Percentiles rank a stretch among this genome's conserved stretches.
phyloP scores from a whole-genome alignment of 345 rosid species.

The Fremontodendron californicum region DNA sequence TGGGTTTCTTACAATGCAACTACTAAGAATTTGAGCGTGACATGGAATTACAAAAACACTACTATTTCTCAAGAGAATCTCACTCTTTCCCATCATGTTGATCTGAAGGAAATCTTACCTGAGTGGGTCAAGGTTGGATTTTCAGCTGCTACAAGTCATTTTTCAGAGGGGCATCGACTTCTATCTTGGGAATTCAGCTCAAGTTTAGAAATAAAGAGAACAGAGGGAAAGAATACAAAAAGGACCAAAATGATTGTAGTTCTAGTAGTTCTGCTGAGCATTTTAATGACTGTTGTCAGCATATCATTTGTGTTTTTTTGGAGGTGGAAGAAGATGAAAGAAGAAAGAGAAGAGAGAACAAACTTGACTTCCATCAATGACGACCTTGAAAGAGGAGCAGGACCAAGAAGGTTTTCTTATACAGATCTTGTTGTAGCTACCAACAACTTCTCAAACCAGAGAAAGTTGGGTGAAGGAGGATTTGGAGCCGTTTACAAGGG shows the following conservation, averaged over 20 bases:
- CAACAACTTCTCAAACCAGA: slow-evolving; percentile 23
- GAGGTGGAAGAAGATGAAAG: slow-evolving; percentile 12
- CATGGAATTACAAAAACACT: slow-evolving; percentile 25
- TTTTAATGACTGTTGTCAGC: background rate
- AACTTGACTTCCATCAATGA: slow-evolving; percentile 29
- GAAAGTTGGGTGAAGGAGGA: slow-evolving; percentile 28
- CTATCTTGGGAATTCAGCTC: slow-evolving; percentile 40
- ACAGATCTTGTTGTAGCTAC: slow-evolving; percentile 35
- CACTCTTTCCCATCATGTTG: slow-evolving; percentile 25
- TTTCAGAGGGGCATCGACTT: slow-evolving; percentile 15
- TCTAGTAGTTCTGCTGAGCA: slow-evolving; percentile 13
- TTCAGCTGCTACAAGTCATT: slow-evolving; percentile 26
- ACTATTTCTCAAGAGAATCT: slow-evolving; percentile 12
- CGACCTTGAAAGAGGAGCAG: slow-evolving; percentile 37
- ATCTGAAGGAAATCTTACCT: slow-evolving; percentile 26
- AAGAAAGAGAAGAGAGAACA: background rate
- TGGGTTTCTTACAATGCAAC: slow-evolving; percentile 31
- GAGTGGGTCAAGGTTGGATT: slow-evolving; percentile 34
- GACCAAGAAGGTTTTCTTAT: slow-evolving; percentile 36
- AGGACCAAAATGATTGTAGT: slow-evolving; percentile 1
- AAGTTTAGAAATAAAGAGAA: slow-evolving; percentile 9
- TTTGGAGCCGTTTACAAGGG: slow-evolving; percentile 1
- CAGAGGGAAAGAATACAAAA: background rate
- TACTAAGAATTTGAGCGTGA: slow-evolving; percentile 28
- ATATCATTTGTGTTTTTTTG: background rate